Evolutionary conservation across 2,329 filamentous ascomycete species (phyloP).

Genomic region (Thyridium curvatum): DNA sequence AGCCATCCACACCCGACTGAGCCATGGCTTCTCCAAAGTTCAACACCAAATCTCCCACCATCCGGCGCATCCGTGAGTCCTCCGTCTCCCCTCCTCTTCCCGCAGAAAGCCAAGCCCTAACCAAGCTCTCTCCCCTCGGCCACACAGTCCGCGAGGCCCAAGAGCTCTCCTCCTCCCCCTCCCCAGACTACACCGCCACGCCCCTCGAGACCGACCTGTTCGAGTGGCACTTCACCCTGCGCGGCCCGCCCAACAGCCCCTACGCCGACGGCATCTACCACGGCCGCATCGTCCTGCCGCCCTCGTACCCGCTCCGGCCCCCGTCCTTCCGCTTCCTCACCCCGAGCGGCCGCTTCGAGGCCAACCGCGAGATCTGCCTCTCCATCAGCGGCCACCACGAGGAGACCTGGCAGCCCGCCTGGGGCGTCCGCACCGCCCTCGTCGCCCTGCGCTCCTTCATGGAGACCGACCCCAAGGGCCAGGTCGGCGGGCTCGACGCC

Average conservation of each 20-base stretch:
- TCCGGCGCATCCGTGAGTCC: conserved; percentile 70
- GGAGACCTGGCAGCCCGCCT: conserved; percentile 97
- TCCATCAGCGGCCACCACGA: conserved; percentile 93
- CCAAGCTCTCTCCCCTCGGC: conserved; percentile 22
- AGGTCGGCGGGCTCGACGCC: conserved; percentile 84
- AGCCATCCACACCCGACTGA: conserved; percentile 1
- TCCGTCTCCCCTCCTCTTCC: conserved; percentile 1
- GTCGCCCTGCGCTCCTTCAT: conserved; percentile 80
- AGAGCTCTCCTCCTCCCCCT: conserved; percentile 75
- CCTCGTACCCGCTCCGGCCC: conserved; percentile 84
- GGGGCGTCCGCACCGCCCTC: conserved; percentile 89
- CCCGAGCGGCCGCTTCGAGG: conserved; percentile 86
- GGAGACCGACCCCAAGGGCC: conserved; percentile 82
- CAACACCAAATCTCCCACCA: conserved; percentile 76
- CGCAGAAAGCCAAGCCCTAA: neutral
- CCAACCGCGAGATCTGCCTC: conserved; percentile 94
- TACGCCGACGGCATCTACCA: conserved; percentile 87
- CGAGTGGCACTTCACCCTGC: conserved; percentile 98
- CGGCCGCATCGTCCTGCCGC: conserved; percentile 85
- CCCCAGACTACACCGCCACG: conserved; percentile 76
- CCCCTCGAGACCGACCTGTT: conserved; percentile 88
- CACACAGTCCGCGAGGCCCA: conserved; percentile 76
- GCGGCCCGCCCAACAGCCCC: conserved; percentile 74
- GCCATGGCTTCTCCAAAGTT: conserved; percentile 41
- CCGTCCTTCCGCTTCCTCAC: conserved; percentile 95